These are phyloP conservation scores for Pyricularia grisea DNA, from an alignment of 2,329 filamentous ascomycete species.

Conservation along the genomic window DNA sequence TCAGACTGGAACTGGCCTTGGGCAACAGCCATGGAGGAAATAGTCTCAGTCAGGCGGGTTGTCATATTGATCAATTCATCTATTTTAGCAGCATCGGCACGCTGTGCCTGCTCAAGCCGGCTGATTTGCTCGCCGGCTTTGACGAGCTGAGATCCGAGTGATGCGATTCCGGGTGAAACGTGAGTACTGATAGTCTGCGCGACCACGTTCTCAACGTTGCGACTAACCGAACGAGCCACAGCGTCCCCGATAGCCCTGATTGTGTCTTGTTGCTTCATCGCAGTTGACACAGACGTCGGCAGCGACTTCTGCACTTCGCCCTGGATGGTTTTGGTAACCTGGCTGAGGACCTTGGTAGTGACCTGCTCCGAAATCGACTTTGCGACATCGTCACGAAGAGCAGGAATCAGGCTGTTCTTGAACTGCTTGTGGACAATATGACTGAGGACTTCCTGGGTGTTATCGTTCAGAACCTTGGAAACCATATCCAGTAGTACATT, in stretches of 20 bases:
- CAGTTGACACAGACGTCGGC: conserved; percentile 54
- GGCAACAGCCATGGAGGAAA: conserved; percentile 58
- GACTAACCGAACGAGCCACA: conserved; percentile 55
- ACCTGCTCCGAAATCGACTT: conserved; percentile 65
- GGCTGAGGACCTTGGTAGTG: conserved; percentile 54
- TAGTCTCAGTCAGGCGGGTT: conserved; percentile 55
- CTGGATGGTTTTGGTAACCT: conserved; percentile 57
- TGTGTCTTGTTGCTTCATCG: conserved; percentile 61
- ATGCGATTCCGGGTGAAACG: conserved; percentile 57
- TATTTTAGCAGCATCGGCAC: conserved; percentile 54
- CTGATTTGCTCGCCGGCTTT: conserved; percentile 42
- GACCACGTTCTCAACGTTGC: conserved; percentile 63
- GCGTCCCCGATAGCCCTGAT: conserved; percentile 64
- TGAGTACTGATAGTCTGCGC: conserved; percentile 49
- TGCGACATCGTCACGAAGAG: conserved; percentile 57
- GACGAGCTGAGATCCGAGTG: conserved; percentile 56
- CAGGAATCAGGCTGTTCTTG: conserved; percentile 64
- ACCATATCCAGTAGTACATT: conserved; percentile 47
- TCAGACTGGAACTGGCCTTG: conserved; percentile 62
- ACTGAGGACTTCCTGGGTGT: conserved; percentile 62
- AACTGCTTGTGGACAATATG: conserved; percentile 71
- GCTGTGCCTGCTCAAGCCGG: conserved; percentile 39
- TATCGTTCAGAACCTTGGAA: conserved; percentile 50
- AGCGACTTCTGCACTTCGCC: conserved; percentile 65
- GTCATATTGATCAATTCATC: conserved; percentile 62